These are phyloP conservation scores for Eragrostis curvula DNA, from an alignment of 176 grass and related monocot species.

Conservation along the genomic window DNA sequence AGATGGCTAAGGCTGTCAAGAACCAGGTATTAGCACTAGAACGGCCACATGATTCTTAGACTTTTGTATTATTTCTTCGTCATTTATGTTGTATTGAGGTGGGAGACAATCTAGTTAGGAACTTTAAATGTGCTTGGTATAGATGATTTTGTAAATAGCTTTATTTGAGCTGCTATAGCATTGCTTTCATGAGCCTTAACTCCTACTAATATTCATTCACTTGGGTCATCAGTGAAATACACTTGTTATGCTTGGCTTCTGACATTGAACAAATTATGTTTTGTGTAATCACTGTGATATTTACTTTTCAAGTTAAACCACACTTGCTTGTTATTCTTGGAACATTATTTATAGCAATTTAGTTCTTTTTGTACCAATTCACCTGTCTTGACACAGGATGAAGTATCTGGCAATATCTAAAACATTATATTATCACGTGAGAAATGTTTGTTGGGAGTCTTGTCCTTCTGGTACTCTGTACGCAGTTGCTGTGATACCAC, in stretches of 20 bases:
- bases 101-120: neutral
- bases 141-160: neutral
- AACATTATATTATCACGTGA: neutral
- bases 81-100: neutral
- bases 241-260: conserved; percentile 17
- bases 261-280: conserved; percentile 19
- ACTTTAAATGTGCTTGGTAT: neutral
- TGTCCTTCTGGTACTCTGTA: neutral
- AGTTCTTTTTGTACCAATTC: neutral
- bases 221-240: conserved; percentile 16
- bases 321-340: neutral
- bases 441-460: neutral
- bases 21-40: conserved; percentile 64
- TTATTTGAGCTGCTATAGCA: neutral
- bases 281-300: no score
- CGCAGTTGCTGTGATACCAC: no score
- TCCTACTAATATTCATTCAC: conserved; percentile 12
- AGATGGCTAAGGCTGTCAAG: conserved; percentile 85
- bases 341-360: neutral
- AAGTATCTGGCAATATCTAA: neutral
- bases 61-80: neutral
- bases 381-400: neutral
- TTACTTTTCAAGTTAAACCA: neutral
- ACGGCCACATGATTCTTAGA: neutral
- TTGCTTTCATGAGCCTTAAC: conserved; percentile 23